Evolutionary conservation across 129 eudicot genomes (phyloP).

Genomic region (Tagetes erecta): DNA sequence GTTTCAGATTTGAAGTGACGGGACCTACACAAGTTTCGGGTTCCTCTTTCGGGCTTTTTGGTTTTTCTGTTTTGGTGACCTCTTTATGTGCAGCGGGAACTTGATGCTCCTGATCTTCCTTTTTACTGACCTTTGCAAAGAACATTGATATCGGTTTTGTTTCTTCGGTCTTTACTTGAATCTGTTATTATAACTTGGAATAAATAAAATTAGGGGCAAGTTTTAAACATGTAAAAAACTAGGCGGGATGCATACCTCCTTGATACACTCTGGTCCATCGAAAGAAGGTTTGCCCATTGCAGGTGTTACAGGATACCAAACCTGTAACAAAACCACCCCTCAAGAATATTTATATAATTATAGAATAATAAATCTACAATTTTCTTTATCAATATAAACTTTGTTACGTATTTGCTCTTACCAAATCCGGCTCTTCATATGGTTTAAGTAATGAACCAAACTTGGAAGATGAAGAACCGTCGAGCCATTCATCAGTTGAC

Average conservation of each 20-base stretch:
- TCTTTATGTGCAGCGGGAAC: constrained; percentile 14
- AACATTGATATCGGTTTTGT: constrained; percentile 69
- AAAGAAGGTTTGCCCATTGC: constrained; percentile 91
- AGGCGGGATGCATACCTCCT: constrained; percentile 60
- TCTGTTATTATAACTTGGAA: constrained; percentile 37
- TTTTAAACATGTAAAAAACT: neutral
- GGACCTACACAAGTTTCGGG: constrained; percentile 33
- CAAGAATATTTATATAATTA: neutral
- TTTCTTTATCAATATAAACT: neutral
- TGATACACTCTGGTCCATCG: constrained; percentile 94
- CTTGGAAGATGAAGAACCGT: constrained; percentile 72
- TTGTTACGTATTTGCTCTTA: constrained; percentile 26
- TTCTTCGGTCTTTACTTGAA: constrained; percentile 67
- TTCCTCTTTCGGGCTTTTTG: constrained; percentile 49
- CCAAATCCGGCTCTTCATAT: constrained; percentile 84
- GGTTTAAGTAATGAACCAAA: constrained; percentile 67
- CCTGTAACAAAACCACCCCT: constrained; percentile 43
- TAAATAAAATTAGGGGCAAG: neutral
- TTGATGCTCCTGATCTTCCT: constrained; percentile 33
- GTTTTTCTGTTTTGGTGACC: constrained; percentile 29
- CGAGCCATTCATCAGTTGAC: constrained; percentile 71
- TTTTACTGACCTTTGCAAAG: constrained; percentile 50
- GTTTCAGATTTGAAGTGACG: constrained; percentile 32
- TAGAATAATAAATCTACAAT: neutral
- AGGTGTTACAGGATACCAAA: constrained; percentile 90